Evolutionary conservation across 2,329 filamentous ascomycete genomes (phyloP), one percentile per base, ranked within the genome.

Genomic region (Metarhizium guizhouense): DNA sequence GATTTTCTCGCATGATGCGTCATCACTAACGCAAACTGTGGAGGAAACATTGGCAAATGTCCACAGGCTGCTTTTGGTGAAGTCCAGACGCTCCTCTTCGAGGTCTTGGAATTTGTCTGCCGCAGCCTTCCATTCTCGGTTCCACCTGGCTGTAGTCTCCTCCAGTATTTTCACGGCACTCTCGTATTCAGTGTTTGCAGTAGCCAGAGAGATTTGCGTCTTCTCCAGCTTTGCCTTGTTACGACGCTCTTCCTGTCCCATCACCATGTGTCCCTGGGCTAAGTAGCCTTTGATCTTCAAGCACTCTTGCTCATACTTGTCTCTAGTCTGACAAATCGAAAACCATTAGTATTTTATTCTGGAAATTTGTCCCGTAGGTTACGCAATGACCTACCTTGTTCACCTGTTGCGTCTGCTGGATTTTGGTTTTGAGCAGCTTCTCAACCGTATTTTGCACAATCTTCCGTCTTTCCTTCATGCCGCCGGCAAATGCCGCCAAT

Each of bases 101-200:
- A 99, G 82, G 65, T 99, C 95, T 75, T 99, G 95, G 72, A 99
- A 99, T 76, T 97, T 99, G 78, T 95, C 95, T 65, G 94, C 95
- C 1, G 93, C 94, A 20, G 89, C 85, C 73, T 97, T 99, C 94
- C 94, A 99, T 70, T 99, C 94, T 64, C 93, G 83, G 68, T 99
- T 99, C 94, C 94, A 99, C 54, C 93, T 82, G 4, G 84, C 87
- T 0, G 94, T 99, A 0, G 94, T 99, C 63, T 97, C 94, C 67
- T 99, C 93, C 5, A 99, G 80, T 1, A 89, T 80, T 71, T 97
- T 97, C 57, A 99, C 88, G 0, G 94, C 91, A 53, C 84, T 83
- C 70, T 99, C 93, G 68, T 99, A 99, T 65, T 97, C 94, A 48
- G 84, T 86, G 72, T 95, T 97, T 58, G 92, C 92, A 7, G 86